Percentiles rank a stretch among this genome's conserved stretches.
Conservation (phyloP, 257 asterid genomes). For the Sherardia arvensis region DNA sequence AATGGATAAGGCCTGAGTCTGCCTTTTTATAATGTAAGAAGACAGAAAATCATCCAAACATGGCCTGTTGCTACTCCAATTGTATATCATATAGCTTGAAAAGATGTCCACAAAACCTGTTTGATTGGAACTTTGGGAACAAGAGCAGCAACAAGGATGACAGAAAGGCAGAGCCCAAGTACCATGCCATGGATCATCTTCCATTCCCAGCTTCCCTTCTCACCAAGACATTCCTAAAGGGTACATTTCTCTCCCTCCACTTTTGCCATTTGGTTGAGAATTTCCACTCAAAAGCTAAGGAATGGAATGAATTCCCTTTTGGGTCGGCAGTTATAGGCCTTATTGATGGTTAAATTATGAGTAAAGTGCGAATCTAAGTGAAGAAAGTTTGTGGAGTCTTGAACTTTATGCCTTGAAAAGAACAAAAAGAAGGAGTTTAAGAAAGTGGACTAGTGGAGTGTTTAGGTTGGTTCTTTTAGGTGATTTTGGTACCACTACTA, state of each 20-base stretch:
- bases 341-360: neutral
- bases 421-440: neutral
- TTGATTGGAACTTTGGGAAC: constrained; percentile 62
- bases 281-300: constrained; percentile 13
- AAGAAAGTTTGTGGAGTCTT: neutral
- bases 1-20: constrained; percentile 6
- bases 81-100: constrained; percentile 22
- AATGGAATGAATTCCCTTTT: neutral
- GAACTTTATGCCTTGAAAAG: neutral
- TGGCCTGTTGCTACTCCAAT: constrained; percentile 29
- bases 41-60: neutral
- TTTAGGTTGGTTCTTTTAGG: constrained; percentile 1
- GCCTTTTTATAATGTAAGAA: neutral
- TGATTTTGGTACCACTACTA: constrained; percentile 3
- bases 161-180: constrained; percentile 34
- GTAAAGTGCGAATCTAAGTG: neutral
- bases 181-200: constrained; percentile 48
- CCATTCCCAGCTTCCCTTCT: constrained; percentile 62
- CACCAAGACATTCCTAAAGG: constrained; percentile 57
- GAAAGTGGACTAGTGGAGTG: neutral
- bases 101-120: constrained; percentile 36
- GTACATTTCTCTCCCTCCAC: constrained; percentile 20
- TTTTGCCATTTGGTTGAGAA: neutral
- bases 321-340: constrained; percentile 11
- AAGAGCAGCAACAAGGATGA: constrained; percentile 21